phyloP scores from a whole-genome alignment of 306 rosid species.

The Fragaria ananassa region DNA sequence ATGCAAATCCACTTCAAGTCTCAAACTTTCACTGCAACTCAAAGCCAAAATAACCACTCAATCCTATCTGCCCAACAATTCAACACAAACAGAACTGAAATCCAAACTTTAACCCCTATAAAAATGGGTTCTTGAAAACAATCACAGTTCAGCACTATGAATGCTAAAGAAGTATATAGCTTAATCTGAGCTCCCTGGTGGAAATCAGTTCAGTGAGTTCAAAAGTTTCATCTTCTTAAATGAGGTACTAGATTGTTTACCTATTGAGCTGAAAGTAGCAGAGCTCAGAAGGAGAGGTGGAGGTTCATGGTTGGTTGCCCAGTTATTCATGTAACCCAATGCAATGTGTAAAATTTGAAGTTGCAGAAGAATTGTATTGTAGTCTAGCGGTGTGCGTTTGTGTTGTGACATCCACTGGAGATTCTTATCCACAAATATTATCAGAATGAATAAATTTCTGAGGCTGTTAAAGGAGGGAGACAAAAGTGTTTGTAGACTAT shows the following conservation, averaged over 20 bases:
- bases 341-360: slow-evolving; percentile 6
- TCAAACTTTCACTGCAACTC: not conserved
- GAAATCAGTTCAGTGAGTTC: not conserved
- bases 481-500: slow-evolving; percentile 9
- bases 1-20: not conserved
- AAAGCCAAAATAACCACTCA: not conserved
- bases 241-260: slow-evolving; percentile 20
- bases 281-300: slow-evolving; percentile 22
- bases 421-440: slow-evolving; percentile 81
- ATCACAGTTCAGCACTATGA: slow-evolving; percentile 13
- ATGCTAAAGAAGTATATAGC: not conserved
- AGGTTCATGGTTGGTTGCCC: slow-evolving; percentile 30
- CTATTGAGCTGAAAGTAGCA: slow-evolving; percentile 26
- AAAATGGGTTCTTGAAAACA: slow-evolving; percentile 1
- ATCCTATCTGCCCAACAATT: not conserved
- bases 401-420: slow-evolving; percentile 52
- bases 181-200: not conserved
- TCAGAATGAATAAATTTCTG: slow-evolving; percentile 41
- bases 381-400: slow-evolving; percentile 37
- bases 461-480: slow-evolving; percentile 35
- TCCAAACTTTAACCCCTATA: not conserved
- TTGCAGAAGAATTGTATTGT: not conserved
- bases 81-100: not conserved
- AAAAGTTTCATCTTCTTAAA: not conserved
- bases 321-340: slow-evolving; percentile 29